Percentiles rank a stretch among this genome's conserved stretches.
Conservation (phyloP, 352 stramenopile species). For the Aphanomyces cochlioides region DNA sequence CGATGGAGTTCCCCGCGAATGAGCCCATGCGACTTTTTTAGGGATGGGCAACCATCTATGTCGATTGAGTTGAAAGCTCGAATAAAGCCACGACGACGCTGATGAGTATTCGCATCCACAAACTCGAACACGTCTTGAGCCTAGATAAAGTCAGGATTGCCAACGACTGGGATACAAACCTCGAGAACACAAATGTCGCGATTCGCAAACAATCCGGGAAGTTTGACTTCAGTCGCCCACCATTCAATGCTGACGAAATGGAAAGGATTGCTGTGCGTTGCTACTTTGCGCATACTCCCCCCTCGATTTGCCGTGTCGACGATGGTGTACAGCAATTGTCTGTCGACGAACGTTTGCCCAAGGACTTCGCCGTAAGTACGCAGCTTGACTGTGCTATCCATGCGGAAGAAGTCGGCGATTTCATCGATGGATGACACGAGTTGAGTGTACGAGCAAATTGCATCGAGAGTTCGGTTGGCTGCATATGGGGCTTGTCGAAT, state of each 20-base stretch:
- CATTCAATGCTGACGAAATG: constrained; percentile 79
- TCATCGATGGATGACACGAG: constrained; percentile 77
- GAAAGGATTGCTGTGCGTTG: constrained; percentile 61
- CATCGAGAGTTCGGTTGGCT: constrained; percentile 5
- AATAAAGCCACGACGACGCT: constrained; percentile 67
- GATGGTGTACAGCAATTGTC: constrained; percentile 67
- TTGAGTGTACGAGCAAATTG: constrained; percentile 39
- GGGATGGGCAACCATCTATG: constrained; percentile 58
- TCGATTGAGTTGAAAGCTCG: constrained; percentile 79
- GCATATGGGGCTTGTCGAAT: constrained; percentile 1
- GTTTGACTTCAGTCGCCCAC: constrained; percentile 64
- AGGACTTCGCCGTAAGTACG: constrained; percentile 3
- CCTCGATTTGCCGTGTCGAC: constrained; percentile 21
- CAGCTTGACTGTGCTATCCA: constrained; percentile 70
- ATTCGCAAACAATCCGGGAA: constrained; percentile 58
- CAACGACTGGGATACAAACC: not conserved
- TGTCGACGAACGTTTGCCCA: constrained; percentile 55
- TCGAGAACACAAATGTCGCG: constrained; percentile 74
- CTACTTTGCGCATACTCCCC: constrained; percentile 9
- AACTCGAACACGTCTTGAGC: constrained; percentile 79
- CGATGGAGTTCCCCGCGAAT: constrained; percentile 37
- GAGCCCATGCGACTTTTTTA: constrained; percentile 56
- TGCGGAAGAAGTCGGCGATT: constrained; percentile 75
- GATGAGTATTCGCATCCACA: constrained; percentile 44
- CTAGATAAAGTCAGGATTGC: constrained; percentile 2